phyloP scores from a whole-genome alignment of 169 alveolate genomes.

The Eimeria maxima region DNA sequence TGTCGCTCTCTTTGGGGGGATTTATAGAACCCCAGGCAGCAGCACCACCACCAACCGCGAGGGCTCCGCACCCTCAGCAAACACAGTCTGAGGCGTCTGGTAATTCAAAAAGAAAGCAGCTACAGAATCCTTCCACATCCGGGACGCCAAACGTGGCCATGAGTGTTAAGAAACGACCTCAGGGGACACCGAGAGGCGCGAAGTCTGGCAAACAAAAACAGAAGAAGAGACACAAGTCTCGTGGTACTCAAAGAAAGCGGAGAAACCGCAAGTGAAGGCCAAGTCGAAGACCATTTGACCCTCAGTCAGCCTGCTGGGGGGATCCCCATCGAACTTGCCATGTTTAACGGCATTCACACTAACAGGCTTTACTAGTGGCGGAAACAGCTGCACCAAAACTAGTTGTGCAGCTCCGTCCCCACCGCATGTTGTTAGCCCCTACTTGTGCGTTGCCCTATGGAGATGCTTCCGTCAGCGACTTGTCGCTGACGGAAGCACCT shows the following conservation, averaged over 20 bases:
- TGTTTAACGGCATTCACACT: background rate
- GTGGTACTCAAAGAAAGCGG: constrained; percentile 38
- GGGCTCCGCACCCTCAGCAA: background rate
- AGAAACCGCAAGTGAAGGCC: constrained; percentile 1
- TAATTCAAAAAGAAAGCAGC: background rate
- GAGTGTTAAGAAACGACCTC: background rate
- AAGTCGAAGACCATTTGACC: too few relatives aligned
- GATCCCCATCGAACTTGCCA: background rate
- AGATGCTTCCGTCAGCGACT: background rate
- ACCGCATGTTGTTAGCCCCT: background rate
- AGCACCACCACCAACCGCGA: background rate
- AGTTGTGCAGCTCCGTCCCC: background rate
- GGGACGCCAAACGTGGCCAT: background rate
- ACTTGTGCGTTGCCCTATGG: background rate
- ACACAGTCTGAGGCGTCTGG: background rate
- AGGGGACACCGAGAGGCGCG: background rate
- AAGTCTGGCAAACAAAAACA: background rate
- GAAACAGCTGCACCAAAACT: background rate
- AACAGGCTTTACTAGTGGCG: background rate
- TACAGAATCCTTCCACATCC: background rate
- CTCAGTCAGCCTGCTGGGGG: background rate
- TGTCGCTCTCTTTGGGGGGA: constrained; percentile 43
- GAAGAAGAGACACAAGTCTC: constrained; percentile 54
- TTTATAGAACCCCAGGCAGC: constrained; percentile 26
- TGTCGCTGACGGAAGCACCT: background rate